Evolutionary conservation across 257 asterid species (phyloP).

Genomic region (Ballota nigra): DNA sequence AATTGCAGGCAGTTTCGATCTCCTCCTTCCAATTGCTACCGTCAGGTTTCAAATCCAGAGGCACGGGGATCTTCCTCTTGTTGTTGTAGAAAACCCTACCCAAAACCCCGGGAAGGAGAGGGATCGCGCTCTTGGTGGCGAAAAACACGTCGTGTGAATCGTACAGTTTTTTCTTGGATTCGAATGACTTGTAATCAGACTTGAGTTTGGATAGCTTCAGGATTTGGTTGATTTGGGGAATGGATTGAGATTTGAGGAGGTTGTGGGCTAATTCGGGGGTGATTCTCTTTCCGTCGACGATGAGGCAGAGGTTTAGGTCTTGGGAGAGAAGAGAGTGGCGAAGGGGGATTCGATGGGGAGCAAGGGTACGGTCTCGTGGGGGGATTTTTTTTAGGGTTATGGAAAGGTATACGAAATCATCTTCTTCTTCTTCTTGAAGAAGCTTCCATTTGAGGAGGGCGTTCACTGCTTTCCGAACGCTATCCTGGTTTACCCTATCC

Average conservation of each 20-base stretch:
- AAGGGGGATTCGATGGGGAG: slow-evolving; percentile 58
- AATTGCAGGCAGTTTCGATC: slow-evolving; percentile 47
- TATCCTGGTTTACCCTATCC: slow-evolving; percentile 28
- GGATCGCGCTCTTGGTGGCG: slow-evolving; percentile 39
- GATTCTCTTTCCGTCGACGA: slow-evolving; percentile 66
- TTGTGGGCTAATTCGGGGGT: slow-evolving; percentile 46
- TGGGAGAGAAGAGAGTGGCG: slow-evolving; percentile 41
- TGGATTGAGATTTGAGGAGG: slow-evolving; percentile 33
- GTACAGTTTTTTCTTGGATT: slow-evolving; percentile 45
- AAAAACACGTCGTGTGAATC: slow-evolving; percentile 59
- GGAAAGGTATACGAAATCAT: slow-evolving; percentile 60
- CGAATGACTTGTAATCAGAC: slow-evolving; percentile 61
- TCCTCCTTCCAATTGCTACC: slow-evolving; percentile 71
- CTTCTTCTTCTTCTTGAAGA: slow-evolving; percentile 38
- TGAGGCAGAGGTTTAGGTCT: slow-evolving; percentile 49
- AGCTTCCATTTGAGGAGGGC: slow-evolving; percentile 81
- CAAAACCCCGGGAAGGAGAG: slow-evolving; percentile 51
- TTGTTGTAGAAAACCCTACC: slow-evolving; percentile 79
- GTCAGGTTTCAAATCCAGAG: slow-evolving; percentile 48
- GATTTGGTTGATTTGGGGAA: slow-evolving; percentile 37
- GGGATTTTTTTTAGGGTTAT: slow-evolving; percentile 65
- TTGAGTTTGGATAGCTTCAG: slow-evolving; percentile 68
- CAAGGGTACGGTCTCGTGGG: slow-evolving; percentile 28
- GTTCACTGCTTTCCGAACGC: slow-evolving; percentile 49
- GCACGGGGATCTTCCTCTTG: slow-evolving; percentile 65